Percentiles rank a stretch among this genome's conserved stretches.
phyloP scores from a whole-genome alignment of 148 eudicot species.

The Diospyros kaki region DNA sequence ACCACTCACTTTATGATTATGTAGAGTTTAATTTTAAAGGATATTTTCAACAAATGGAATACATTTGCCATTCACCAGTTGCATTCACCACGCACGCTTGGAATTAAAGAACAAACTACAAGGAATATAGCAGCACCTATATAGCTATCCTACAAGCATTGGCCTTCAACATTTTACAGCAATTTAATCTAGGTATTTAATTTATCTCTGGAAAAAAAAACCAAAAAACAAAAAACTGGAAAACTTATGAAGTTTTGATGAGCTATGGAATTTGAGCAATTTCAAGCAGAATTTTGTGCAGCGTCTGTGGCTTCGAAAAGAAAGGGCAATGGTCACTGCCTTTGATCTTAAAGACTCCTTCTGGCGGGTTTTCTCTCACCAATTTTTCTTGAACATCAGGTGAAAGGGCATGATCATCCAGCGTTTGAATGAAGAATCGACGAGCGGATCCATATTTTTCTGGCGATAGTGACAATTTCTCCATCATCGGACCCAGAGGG shows the following conservation, averaged over 20 bases:
- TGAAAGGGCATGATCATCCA: constrained; percentile 86
- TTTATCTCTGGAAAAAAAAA: no score
- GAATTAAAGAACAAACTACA: no score
- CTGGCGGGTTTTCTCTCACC: constrained; percentile 89
- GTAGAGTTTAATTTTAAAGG: no score
- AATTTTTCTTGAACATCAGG: constrained; percentile 95
- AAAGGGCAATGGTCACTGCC: constrained; percentile 97
- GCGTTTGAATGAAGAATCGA: constrained; percentile 76
- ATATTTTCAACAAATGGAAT: no score
- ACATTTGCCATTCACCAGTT: no score
- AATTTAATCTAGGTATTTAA: no score
- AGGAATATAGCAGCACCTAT: no score
- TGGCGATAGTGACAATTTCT: constrained; percentile 52
- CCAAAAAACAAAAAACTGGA: background rate
- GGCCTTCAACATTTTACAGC: no score
- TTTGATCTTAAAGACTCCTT: constrained; percentile 90
- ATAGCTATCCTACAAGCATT: no score
- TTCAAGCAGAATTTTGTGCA: constrained; percentile 78
- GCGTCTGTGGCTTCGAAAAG: constrained; percentile 96
- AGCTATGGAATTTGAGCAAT: constrained; percentile 62
- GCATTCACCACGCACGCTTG: no score
- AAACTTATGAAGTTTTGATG: background rate
- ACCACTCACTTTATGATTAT: no score
- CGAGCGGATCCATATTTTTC: constrained; percentile 63
- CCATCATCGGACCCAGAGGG: constrained; percentile 93